Base-by-base conservation (phyloP, 805 yeast species). In the Sugiyamaella marilandica region DNA sequence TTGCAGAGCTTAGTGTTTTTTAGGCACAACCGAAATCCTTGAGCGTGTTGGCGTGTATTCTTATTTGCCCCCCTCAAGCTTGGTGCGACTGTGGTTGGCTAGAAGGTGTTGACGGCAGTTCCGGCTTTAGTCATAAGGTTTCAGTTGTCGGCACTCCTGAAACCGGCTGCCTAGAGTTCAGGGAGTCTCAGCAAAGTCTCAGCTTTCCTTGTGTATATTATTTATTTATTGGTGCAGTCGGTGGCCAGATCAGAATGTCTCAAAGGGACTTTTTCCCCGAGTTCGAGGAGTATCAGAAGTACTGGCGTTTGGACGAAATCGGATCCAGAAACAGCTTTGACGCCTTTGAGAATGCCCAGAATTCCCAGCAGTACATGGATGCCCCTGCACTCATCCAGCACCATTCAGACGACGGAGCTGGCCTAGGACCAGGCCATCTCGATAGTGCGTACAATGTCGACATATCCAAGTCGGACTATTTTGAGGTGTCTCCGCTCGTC, bases 401-500 rank as follows among this genome's bases (percentile, higher is more conserved):
- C 10, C 26, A 33, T 18, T 21, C 46, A n/a, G 10, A 21, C 19
- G 21, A 21, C 13, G 21, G 32, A 26, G 33, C 16, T 11, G 46
- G 46, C 18, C 14, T 4, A 8, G 18, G 39, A 4, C 39, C 39
- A n/a, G 21, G 9, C 43, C 24, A 14, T 8, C 24, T 16, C 5
- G 32, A 31, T 18, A 10, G 24, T 10, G 13, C 16, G 5, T 45
- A 36, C 51, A 41, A 19, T n/a, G 29, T 47, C 16, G 58, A 58
- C 31, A 47, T 54, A 10, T 33, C 59, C 7, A 43, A 37, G 14
- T 46, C 47, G 8, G 49, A 47, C 19, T 61, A 60, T 49, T 62
- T 56, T 45, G 55, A 57, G 39, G 49, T 62, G 9, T 59, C 64
- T 8, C 63, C 66, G n/a, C 45, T 53, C 34, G 53, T 63, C 37